Percentiles rank a stretch among this genome's conserved stretches.
Evolutionary conservation across 495 filamentous ascomycete species (phyloP).

Genomic region (Bacidia gigantensis): DNA sequence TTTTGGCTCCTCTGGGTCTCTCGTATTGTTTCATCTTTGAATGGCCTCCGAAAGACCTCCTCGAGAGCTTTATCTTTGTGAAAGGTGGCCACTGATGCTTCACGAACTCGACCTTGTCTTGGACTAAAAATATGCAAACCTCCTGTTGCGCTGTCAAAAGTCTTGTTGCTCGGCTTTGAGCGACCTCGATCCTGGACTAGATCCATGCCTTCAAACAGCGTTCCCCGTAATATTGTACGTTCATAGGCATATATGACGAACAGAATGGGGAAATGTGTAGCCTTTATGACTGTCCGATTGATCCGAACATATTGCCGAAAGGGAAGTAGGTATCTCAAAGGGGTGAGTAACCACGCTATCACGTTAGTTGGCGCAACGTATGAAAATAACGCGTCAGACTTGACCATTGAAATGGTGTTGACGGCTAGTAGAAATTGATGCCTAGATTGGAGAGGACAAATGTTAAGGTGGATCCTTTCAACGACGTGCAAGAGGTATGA

Average conservation of each 20-base stretch:
- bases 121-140: slow-evolving; percentile 51
- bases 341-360: slow-evolving; percentile 72
- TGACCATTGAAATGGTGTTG: slow-evolving; percentile 92
- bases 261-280: slow-evolving; percentile 76
- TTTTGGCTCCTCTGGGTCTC: slow-evolving; percentile 39
- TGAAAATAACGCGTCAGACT: slow-evolving; percentile 84
- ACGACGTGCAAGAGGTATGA: too few relatives aligned
- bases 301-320: slow-evolving; percentile 65
- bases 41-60: slow-evolving; percentile 68
- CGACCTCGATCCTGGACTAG: slow-evolving; percentile 39
- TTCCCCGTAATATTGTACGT: slow-evolving; percentile 51
- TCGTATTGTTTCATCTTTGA: slow-evolving; percentile 29
- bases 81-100: slow-evolving; percentile 69
- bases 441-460: background rate
- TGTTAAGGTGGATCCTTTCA: too few relatives aligned
- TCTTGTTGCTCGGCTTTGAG: slow-evolving; percentile 20
- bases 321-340: slow-evolving; percentile 62
- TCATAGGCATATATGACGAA: slow-evolving; percentile 81
- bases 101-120: slow-evolving; percentile 44
- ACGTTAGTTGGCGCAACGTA: slow-evolving; percentile 84
- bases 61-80: slow-evolving; percentile 86
- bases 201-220: slow-evolving; percentile 64
- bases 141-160: slow-evolving; percentile 36
- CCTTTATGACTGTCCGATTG: slow-evolving; percentile 77
- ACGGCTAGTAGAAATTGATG: slow-evolving; percentile 91